These are phyloP conservation scores for Hypoxylon sp. DNA, from an alignment of 2,329 filamentous ascomycete species.

Conservation along the genomic window DNA sequence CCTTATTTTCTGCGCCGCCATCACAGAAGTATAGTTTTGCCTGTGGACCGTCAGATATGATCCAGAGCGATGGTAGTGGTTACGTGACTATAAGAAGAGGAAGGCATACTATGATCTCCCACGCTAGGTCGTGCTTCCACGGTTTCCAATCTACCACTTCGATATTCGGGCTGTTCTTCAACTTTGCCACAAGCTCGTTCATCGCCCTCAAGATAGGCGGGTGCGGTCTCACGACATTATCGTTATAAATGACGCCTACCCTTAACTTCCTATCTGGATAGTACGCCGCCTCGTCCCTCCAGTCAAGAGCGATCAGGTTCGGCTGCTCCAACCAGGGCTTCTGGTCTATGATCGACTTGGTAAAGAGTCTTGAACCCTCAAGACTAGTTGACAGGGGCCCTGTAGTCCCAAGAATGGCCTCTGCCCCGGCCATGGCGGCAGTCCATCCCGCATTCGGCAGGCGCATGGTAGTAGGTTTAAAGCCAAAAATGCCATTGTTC, in stretches of 20 bases:
- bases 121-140: slow-evolving; percentile 63
- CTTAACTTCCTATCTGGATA: slow-evolving; percentile 61
- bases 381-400: slow-evolving; percentile 68
- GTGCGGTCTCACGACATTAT: slow-evolving; percentile 70
- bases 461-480: slow-evolving; percentile 58
- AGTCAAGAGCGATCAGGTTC: slow-evolving; percentile 42
- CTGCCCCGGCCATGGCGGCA: slow-evolving; percentile 56
- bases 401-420: slow-evolving; percentile 61
- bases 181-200: slow-evolving; percentile 63
- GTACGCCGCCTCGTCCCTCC: slow-evolving; percentile 37
- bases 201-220: slow-evolving; percentile 70
- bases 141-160: slow-evolving; percentile 69
- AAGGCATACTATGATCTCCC: slow-evolving; percentile 53
- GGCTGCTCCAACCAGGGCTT: slow-evolving; percentile 49
- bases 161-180: slow-evolving; percentile 62
- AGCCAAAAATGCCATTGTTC: slow-evolving; percentile 60
- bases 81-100: neutral
- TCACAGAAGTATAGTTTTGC: slow-evolving; percentile 69
- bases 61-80: neutral
- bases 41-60: slow-evolving; percentile 32
- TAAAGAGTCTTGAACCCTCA: slow-evolving; percentile 60
- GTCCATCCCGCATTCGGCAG: slow-evolving; percentile 57
- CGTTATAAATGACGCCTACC: slow-evolving; percentile 71
- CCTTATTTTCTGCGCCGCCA: slow-evolving; percentile 66
- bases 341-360: slow-evolving; percentile 52